Evolutionary conservation across 768 basidiomycete species (phyloP).

Genomic region (Boletus insuetus): DNA sequence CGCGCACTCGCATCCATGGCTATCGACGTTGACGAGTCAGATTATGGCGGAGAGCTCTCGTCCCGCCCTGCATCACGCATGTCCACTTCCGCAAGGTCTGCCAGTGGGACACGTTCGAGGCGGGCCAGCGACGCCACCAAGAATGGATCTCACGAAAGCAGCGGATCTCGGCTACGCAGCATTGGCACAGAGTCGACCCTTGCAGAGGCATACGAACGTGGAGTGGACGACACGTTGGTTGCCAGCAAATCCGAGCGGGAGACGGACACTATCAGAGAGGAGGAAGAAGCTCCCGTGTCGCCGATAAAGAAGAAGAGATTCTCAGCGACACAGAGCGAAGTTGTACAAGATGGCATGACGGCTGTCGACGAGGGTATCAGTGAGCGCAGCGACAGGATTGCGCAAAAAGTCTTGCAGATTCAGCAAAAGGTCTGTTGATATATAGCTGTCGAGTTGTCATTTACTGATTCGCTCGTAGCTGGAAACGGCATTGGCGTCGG

Average conservation of each 20-base stretch:
- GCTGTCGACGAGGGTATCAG: constrained; percentile 88
- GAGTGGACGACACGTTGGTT: constrained; percentile 36
- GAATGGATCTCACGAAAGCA: constrained; percentile 27
- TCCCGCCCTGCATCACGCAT: constrained; percentile 68
- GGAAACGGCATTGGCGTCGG: constrained; percentile 68
- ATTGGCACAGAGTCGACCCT: constrained; percentile 80
- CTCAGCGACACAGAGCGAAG: constrained; percentile 65
- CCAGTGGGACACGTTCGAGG: constrained; percentile 50
- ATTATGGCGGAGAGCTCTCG: constrained; percentile 53
- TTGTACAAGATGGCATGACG: constrained; percentile 72
- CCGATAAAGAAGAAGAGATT: constrained; percentile 71
- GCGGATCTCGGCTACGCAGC: constrained; percentile 53
- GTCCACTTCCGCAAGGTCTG: constrained; percentile 51
- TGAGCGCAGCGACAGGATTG: constrained; percentile 82
- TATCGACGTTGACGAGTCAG: constrained; percentile 70
- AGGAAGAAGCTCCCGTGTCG: constrained; percentile 44
- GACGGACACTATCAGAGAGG: constrained; percentile 57
- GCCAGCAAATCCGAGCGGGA: constrained; percentile 40
- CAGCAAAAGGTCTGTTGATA: constrained; percentile 76
- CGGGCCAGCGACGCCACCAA: constrained; percentile 59
- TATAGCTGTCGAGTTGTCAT: not conserved
- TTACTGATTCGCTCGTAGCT: constrained; percentile 45
- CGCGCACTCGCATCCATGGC: constrained; percentile 83
- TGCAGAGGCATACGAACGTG: constrained; percentile 60
- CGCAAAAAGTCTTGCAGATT: constrained; percentile 83